phyloP scores from a whole-genome alignment of 768 basidiomycete genomes.

The Saitozyma podzolica region DNA sequence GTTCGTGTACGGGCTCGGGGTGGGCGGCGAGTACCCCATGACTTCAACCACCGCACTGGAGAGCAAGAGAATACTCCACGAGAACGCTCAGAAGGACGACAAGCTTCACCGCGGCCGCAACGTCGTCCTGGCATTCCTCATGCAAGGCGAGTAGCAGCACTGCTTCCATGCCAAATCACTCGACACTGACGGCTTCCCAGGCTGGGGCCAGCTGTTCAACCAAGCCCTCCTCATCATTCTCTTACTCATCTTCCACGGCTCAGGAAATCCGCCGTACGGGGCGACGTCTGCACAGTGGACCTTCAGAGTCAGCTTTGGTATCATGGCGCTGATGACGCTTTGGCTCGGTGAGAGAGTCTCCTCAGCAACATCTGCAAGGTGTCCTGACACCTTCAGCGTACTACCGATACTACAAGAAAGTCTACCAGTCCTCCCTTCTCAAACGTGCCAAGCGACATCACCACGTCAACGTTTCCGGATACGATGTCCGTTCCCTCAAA shows the following conservation, averaged over 20 bases:
- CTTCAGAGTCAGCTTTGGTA: constrained; percentile 54
- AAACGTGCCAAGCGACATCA: constrained; percentile 47
- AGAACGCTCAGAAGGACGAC: constrained; percentile 49
- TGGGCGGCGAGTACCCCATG: constrained; percentile 53
- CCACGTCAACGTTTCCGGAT: constrained; percentile 52
- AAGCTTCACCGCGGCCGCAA: constrained; percentile 55
- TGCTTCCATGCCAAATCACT: neutral
- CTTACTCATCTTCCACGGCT: constrained; percentile 53
- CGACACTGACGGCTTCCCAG: constrained; percentile 12
- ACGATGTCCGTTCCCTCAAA: constrained; percentile 53
- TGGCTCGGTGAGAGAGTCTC: constrained; percentile 44
- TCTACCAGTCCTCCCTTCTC: constrained; percentile 50
- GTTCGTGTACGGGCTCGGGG: constrained; percentile 55
- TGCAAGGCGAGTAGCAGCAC: constrained; percentile 47
- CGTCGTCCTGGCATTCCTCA: constrained; percentile 55
- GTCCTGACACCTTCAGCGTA: constrained; percentile 33
- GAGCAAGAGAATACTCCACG: constrained; percentile 31
- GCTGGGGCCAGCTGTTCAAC: constrained; percentile 54
- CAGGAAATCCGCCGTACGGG: constrained; percentile 47
- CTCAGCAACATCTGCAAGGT: no score
- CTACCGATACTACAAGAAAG: constrained; percentile 54
- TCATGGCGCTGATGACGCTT: constrained; percentile 53
- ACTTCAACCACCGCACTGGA: constrained; percentile 54
- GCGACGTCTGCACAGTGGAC: constrained; percentile 52
- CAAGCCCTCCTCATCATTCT: constrained; percentile 53